Base-by-base conservation (phyloP, 2,329 filamentous ascomycete species). In the Geosmithia morbida region DNA sequence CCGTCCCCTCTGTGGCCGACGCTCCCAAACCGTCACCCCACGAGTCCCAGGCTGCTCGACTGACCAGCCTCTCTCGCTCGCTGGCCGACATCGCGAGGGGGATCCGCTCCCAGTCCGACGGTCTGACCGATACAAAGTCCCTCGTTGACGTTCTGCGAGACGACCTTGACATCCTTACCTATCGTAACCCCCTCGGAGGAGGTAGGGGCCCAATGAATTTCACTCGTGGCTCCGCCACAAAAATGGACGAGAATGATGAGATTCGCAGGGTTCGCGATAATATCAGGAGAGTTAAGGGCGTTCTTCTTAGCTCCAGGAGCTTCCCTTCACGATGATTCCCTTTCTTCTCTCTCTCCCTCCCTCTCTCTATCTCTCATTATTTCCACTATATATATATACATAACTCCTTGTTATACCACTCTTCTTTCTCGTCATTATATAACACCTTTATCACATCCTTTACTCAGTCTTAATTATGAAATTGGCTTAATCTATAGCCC, bases 261-360 rank as follows among this genome's bases (percentile, higher is more conserved):
- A 80, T 87, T 55, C 78, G 78, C 52, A 79, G 76, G 58, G 71
- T 85, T 18, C 85, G 85, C 65, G 79, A 79, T 52, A 85, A 83
- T 51, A 89, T 94, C 46, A 69, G 86, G 52, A 75, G 83, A 48
- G 77, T 92, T 41, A 94, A 94, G 67, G 86, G 86, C 1, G 76
- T 87, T 11, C 66, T 92, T 54, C 62, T 94, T 48, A 87, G 79
- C 56, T 77, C 85, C 4, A 77, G 83, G 56, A 85, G 78, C 55
- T 90, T 90, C 53, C 83, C 81, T n/a, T 56, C 64, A 2, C 43
- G 43, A 33, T 19, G 10, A 16, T 37, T 11, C 6, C 14, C 11
- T 30, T 16, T 3, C 33, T 11, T 3, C 14, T 11, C 13, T 16
- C 13, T 37, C 33, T 37, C 13, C 33, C 13, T 37, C 33, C 13